These are phyloP conservation scores for Baeospora myosura DNA, from an alignment of 1,284 basidiomycete species.

Conservation along the genomic window DNA sequence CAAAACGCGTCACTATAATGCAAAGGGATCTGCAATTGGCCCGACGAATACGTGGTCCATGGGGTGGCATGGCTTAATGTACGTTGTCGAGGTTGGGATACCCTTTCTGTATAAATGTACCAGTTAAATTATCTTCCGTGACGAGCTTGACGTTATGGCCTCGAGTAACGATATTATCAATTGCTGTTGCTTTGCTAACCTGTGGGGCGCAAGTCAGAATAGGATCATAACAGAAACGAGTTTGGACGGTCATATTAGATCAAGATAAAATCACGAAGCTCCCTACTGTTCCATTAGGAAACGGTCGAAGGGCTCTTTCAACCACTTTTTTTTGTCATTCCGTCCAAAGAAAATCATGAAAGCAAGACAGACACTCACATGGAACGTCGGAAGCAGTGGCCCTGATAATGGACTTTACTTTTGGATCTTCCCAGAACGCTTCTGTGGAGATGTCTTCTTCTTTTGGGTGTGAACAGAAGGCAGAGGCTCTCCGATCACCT, in stretches of 20 bases:
- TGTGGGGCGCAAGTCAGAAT: not conserved
- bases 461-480: not conserved
- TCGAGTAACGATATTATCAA: not conserved
- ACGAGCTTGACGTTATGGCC: too few species aligned
- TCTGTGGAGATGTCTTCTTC: constrained; percentile 3
- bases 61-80: constrained; percentile 47
- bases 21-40: constrained; percentile 95
- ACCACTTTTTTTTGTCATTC: constrained; percentile 69
- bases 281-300: constrained; percentile 25
- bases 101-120: not conserved
- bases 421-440: constrained; percentile 9
- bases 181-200: not conserved
- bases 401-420: constrained; percentile 5
- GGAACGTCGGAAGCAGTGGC: constrained; percentile 1
- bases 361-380: constrained; percentile 11
- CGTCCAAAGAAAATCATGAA: too few species aligned
- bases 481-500: constrained; percentile 1
- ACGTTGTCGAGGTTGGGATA: constrained; percentile 3
- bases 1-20: constrained; percentile 98
- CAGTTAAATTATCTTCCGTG: too few species aligned
- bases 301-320: constrained; percentile 40
- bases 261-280: constrained; percentile 62
- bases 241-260: constrained; percentile 73
- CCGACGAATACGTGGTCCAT: constrained; percentile 84
- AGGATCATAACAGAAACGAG: not conserved